Base-by-base conservation (phyloP, 768 basidiomycete genomes). In the Auricularia sp. region DNA sequence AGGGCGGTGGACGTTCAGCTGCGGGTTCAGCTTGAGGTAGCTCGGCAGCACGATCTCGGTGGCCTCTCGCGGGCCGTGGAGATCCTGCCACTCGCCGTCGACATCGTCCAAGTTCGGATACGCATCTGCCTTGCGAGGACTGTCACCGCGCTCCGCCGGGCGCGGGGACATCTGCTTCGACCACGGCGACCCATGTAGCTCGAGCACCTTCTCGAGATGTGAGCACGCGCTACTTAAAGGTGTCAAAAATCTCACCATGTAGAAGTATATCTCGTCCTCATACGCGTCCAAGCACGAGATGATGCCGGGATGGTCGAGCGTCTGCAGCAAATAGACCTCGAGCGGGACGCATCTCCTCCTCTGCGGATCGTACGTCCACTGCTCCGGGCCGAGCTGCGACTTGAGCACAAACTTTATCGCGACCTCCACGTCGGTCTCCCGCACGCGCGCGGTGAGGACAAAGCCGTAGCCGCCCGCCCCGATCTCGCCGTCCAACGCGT, bases 381-480 rank as follows among this genome's bases (percentile, higher is more conserved):
- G 63, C 36, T 86, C 85, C 85, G 39, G 82, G 0, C 83, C 83
- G 1, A 87, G 80, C 67, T 85, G 82, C 62, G 79, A 82, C 75
- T 92, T 94, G 77, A 90, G 84, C 71, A 98, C 94, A 74, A 98
- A 97, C 77, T 98, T 98, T 75, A 97, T 90, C 0, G 94, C 94
- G 63, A 94, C 94, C 72, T 94, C 90, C 65, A 78, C 74, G 0
- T 80, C 80, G 58, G 82, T 80, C 36, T 68, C 69, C 14, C 83
- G 84, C 71, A 91, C 84, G 42, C 79, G 76, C 10, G 92, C 94
- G 2, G 89, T 89, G 83, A 96, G 90, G 34, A 98, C 95, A 73
- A 98, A 97, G 2, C 94, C 94, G 72, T 94, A 98, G 18, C 94
- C 94, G 54, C 95, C 95, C 10, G 87, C 86, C 51, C 95, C 95